Percentiles rank a stretch among this genome's conserved stretches.
These are phyloP conservation scores for Ambrosiella cleistominuta DNA, from an alignment of 2,329 filamentous ascomycete species.

Conservation along the genomic window DNA sequence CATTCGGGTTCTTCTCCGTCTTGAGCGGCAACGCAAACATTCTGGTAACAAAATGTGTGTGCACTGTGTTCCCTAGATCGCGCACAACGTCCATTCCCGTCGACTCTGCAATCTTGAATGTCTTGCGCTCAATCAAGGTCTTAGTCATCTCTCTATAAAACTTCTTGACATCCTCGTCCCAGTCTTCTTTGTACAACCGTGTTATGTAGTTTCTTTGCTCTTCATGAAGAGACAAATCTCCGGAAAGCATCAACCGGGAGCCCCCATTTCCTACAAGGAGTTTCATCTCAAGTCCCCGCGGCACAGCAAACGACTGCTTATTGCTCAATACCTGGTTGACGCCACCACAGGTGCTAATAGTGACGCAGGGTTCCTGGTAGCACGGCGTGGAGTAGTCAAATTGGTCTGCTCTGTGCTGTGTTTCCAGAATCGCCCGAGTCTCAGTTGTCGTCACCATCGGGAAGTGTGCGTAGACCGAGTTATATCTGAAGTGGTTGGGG, in stretches of 20 bases:
- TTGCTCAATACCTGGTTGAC: conserved; percentile 45
- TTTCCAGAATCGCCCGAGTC: conserved; percentile 51
- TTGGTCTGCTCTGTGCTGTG: conserved; percentile 45
- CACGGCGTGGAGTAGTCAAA: conserved; percentile 53
- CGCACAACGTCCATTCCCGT: conserved; percentile 52
- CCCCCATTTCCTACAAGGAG: conserved; percentile 40
- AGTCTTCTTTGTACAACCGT: conserved; percentile 42
- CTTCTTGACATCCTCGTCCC: conserved; percentile 41
- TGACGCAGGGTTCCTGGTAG: conserved; percentile 30
- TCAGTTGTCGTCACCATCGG: conserved; percentile 55
- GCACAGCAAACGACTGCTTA: conserved; percentile 42
- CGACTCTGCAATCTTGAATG: conserved; percentile 32
- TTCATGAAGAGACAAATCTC: conserved; percentile 30
- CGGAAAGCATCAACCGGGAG: conserved; percentile 38
- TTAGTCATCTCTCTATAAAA: conserved; percentile 50
- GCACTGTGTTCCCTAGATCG: conserved; percentile 50
- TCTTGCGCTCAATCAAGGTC: conserved; percentile 45
- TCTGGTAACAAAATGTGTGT: conserved; percentile 44
- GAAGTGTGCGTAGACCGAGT: conserved; percentile 70
- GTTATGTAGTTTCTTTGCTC: conserved; percentile 35
- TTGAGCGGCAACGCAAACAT: conserved; percentile 52
- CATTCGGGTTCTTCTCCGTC: conserved; percentile 39
- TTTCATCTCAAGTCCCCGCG: conserved; percentile 46
- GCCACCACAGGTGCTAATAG: conserved; percentile 42
- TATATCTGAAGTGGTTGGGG: conserved; percentile 58